phyloP scores from a whole-genome alignment of 2,329 filamentous ascomycete species.

The Trichoderma guizhouense region DNA sequence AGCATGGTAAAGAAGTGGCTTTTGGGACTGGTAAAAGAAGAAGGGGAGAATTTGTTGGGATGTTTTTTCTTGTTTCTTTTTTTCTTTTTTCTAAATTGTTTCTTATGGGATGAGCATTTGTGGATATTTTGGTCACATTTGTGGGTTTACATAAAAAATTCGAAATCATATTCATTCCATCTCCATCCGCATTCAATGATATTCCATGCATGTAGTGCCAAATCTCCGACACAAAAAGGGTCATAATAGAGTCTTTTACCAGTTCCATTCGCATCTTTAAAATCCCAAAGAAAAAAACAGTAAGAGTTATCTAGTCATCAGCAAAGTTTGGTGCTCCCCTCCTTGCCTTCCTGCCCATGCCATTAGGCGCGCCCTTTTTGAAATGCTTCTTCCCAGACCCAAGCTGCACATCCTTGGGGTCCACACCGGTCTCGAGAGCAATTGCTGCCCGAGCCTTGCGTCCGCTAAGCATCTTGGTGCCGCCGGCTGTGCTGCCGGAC shows the following conservation, averaged over 20 bases:
- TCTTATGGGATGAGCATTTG: background rate
- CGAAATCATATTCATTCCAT: background rate
- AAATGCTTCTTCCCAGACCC: constrained; percentile 86
- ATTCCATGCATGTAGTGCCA: background rate
- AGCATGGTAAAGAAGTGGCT: background rate
- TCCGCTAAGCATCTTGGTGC: constrained; percentile 68
- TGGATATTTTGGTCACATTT: constrained; percentile 12
- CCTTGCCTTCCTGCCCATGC: constrained; percentile 49
- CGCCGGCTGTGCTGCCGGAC: constrained; percentile 44
- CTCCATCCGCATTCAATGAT: background rate
- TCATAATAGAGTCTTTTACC: background rate
- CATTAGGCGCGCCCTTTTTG: constrained; percentile 67
- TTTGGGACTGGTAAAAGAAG: background rate
- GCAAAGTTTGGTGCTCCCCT: background rate
- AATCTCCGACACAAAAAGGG: background rate
- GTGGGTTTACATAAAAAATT: constrained; percentile 6
- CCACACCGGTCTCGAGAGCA: constrained; percentile 79
- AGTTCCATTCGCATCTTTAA: background rate
- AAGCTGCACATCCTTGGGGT: constrained; percentile 70
- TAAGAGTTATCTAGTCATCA: constrained; percentile 5
- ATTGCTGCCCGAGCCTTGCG: constrained; percentile 78
- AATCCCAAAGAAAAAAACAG: background rate
- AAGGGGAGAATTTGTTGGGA: constrained; percentile 7
- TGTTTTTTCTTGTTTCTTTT: background rate
- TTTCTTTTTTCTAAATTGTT: background rate